Percentiles rank a stretch among this genome's conserved stretches.
Evolutionary conservation across 192 early-diverging fungal species (phyloP).

Genomic region (Chytriomyces sp.): DNA sequence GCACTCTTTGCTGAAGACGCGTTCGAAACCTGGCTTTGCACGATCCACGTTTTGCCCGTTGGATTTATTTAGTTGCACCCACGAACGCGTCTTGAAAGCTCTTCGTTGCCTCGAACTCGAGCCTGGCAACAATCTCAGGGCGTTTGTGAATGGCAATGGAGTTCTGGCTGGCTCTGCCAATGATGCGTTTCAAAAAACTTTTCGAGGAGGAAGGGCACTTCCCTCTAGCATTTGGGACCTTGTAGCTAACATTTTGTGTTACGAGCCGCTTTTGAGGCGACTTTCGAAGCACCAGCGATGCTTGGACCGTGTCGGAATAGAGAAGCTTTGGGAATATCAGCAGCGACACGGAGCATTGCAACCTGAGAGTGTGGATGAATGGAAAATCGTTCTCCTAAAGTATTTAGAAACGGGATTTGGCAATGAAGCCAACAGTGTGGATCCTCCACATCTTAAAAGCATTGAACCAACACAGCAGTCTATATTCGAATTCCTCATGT

Average conservation of each 20-base stretch:
- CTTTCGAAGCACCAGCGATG: not conserved
- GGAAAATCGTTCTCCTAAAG: not conserved
- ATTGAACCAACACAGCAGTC: not conserved
- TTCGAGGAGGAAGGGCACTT: not conserved
- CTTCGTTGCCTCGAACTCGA: not conserved
- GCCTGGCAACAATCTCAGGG: constrained; percentile 8
- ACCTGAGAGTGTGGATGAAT: constrained; percentile 1
- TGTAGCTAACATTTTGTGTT: not conserved
- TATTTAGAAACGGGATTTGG: not conserved
- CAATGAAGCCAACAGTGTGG: not conserved
- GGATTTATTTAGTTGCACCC: not conserved
- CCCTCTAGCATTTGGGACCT: constrained; percentile 1
- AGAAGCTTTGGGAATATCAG: not conserved
- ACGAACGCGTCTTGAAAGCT: constrained; percentile 1
- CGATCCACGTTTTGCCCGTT: constrained; percentile 4
- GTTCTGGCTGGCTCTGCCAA: not conserved
- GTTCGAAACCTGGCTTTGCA: not conserved
- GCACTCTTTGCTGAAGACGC: not conserved
- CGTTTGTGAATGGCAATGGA: constrained; percentile 1
- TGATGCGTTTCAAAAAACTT: not conserved
- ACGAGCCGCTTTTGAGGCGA: not conserved
- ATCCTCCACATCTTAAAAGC: not conserved
- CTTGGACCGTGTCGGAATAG: constrained; percentile 4
- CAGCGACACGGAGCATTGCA: not conserved
- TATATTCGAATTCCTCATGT: constrained; percentile 10